Evolutionary conservation across 192 early-diverging fungal species (phyloP), one percentile per base, ranked within the genome.

Genomic region (Radiomyces spectabilis): DNA sequence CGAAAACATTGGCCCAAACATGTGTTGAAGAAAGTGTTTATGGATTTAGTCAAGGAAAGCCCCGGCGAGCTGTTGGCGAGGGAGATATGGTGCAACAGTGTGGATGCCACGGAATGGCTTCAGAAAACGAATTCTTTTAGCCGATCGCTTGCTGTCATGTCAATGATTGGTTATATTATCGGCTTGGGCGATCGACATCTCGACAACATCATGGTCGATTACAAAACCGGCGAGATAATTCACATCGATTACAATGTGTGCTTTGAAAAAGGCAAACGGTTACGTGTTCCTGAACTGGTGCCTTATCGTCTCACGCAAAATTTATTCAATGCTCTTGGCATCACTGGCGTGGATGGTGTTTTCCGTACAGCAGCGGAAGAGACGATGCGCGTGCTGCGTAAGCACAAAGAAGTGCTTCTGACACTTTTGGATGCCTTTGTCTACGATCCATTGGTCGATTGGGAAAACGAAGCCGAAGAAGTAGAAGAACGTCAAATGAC

Each of bases 191-290:
- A 98, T 68, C 78, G 95, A 0, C 95, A 98, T 61, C 60, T 89
- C 46, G 88, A 93, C 57, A 98, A 98, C 65, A 94, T 95, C 21
- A 55, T 98, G 50, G 72, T 98, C 5, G 91, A 98, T 56, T 72
- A 74, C 41, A 61, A 60, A 3, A 82, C 86, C 1, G 95, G 87
- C 2, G 93, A 94, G 45, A 53, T 95, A 10, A 82, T 98, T 31
- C 95, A 98, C 64, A 98, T 98, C 35, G 95, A 98, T 63, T 81
- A 95, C 37, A 95, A 94, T 13, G 94, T 98, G 38, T 91, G 93
- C 12, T 98, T 98, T 74, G 95, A 98, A 52, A 83, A 92, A 63
- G 95, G 95, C 15, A 90, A 85, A 65, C 64, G 87, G 22, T 67
- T 98, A 10, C 74, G 88, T 1, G 80, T 88, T 15, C 94, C 95